A percentile compares a stretch with the other conserved stretches of the same genome.
Conservation (phyloP, 371 early-diverging fungal species). For the Umbelopsis sp. region DNA sequence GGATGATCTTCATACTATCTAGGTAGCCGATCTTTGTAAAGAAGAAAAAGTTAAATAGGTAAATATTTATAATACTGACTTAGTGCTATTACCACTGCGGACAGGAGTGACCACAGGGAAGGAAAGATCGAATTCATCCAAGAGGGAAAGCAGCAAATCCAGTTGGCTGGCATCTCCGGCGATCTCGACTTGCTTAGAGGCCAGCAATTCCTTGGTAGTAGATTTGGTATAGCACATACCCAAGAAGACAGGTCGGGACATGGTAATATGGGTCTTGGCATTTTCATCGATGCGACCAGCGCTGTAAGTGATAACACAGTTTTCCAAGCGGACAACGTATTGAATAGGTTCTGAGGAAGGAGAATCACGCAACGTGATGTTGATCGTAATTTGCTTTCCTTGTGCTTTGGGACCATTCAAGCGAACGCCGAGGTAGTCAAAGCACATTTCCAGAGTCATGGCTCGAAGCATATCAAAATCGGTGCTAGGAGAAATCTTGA, state of each 20-base stretch:
- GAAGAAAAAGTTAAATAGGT: no score
- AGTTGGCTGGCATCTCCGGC: neutral
- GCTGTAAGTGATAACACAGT: neutral
- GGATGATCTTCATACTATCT: no score
- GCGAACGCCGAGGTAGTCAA: neutral
- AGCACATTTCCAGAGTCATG: neutral
- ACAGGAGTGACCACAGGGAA: constrained; percentile 8
- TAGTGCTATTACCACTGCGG: no score
- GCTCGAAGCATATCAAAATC: neutral
- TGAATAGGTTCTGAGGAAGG: neutral
- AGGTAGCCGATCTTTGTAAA: no score
- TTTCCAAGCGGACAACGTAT: neutral
- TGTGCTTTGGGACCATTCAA: constrained; percentile 1
- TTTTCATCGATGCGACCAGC: neutral
- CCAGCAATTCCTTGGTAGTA: neutral
- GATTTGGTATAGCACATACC: neutral
- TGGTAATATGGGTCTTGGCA: neutral
- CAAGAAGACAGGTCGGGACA: neutral
- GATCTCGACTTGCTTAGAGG: neutral
- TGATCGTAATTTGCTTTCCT: neutral
- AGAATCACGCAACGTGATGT: neutral
- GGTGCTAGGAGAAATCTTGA: neutral
- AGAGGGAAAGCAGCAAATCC: neutral
- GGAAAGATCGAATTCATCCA: neutral
- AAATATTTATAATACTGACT: no score